Conservation (phyloP, 2,329 filamentous ascomycete genomes). For the Arthrobotrys pseudoclavata region DNA sequence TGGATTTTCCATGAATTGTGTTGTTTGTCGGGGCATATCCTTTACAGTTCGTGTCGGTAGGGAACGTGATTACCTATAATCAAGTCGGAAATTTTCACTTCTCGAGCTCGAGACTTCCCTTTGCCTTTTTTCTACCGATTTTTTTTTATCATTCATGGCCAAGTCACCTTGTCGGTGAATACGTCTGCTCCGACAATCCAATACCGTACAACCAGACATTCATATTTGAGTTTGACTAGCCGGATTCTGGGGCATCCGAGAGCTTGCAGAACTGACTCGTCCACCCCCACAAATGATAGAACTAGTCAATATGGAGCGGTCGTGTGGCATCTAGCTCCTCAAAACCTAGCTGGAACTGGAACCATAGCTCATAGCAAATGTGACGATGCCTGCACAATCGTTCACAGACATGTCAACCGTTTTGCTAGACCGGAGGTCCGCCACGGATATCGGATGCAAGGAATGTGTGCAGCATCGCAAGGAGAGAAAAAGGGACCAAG, state of each 20-base stretch:
- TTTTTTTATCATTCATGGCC: too few relatives aligned
- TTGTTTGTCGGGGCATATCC: background rate
- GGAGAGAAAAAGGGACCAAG: background rate
- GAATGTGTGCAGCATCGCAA: background rate
- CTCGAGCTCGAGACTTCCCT: too few relatives aligned
- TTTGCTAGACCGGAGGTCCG: background rate
- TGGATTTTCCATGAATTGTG: background rate
- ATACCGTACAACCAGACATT: background rate
- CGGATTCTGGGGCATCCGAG: constrained; percentile 1
- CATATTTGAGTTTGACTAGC: background rate
- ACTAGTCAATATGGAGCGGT: background rate
- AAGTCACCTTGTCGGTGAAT: background rate
- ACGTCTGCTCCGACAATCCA: background rate
- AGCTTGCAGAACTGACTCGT: background rate
- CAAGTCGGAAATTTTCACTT: too few relatives aligned
- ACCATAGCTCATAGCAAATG: background rate
- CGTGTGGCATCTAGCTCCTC: background rate
- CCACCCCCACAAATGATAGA: background rate
- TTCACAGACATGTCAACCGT: background rate
- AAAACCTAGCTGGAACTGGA: background rate
- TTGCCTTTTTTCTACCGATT: too few relatives aligned
- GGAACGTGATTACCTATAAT: too few relatives aligned
- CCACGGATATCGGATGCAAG: background rate
- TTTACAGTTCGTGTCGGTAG: too few relatives aligned
- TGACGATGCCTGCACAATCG: background rate